Percentiles rank a stretch among this genome's conserved stretches.
Conservation (phyloP, 2,329 filamentous ascomycete genomes). For the Colletotrichum neosansevieriae region DNA sequence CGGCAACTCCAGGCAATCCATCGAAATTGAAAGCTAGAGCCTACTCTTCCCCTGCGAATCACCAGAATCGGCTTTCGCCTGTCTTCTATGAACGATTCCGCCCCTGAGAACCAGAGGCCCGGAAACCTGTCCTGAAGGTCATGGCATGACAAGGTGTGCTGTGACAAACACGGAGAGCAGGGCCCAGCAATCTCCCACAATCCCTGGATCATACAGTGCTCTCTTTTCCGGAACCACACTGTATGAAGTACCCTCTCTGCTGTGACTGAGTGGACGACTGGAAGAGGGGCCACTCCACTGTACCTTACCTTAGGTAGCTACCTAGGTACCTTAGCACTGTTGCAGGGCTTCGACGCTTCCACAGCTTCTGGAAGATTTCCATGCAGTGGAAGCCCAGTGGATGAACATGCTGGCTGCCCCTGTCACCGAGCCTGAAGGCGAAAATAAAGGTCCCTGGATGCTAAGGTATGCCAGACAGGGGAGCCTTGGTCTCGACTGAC, state of each 20-base stretch:
- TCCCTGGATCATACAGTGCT: slow-evolving; percentile 25
- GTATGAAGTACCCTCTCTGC: slow-evolving; percentile 17
- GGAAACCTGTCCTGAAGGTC: slow-evolving; percentile 18
- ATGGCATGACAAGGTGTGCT: slow-evolving; percentile 18
- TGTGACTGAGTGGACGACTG: slow-evolving; percentile 3
- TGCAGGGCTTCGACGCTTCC: slow-evolving; percentile 32
- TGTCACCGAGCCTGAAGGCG: slow-evolving; percentile 21
- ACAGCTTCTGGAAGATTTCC: slow-evolving; percentile 39
- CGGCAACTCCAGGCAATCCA: neutral
- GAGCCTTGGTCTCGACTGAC: slow-evolving; percentile 17
- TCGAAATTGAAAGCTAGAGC: neutral
- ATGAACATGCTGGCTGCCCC: slow-evolving; percentile 28
- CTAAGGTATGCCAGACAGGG: slow-evolving; percentile 6
- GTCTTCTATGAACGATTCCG: slow-evolving; percentile 7
- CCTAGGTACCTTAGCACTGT: no score
- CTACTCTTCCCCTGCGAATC: slow-evolving; percentile 1
- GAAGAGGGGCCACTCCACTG: neutral
- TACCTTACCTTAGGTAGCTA: no score
- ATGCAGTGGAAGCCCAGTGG: slow-evolving; percentile 25
- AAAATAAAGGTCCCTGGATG: slow-evolving; percentile 33
- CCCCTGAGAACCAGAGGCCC: slow-evolving; percentile 27
- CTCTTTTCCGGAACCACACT: neutral
- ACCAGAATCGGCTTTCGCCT: slow-evolving; percentile 23
- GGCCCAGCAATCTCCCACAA: slow-evolving; percentile 13
- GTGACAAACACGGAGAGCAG: slow-evolving; percentile 8